Conservation (phyloP, 805 yeast genomes). For the Blastobotrys chiropterorum region DNA sequence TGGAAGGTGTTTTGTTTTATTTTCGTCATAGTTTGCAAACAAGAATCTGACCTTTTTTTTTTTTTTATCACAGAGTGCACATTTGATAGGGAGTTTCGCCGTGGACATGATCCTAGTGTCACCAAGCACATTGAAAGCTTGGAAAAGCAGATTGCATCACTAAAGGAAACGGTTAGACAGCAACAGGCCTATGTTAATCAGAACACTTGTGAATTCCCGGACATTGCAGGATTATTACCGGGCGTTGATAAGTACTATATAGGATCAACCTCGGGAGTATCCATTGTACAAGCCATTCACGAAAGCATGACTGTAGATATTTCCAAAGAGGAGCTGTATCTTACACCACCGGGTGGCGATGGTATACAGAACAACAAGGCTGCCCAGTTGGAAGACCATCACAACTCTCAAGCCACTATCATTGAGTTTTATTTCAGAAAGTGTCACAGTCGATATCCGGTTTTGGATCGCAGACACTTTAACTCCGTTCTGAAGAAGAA, state of each 20-base stretch:
- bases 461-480: constrained; percentile 2
- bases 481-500: neutral
- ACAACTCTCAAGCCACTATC: constrained; percentile 2
- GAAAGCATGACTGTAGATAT: constrained; percentile 12
- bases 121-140: neutral
- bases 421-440: constrained; percentile 6
- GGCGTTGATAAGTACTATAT: constrained; percentile 7
- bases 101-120: neutral
- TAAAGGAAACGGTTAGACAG: neutral
- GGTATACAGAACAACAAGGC: neutral
- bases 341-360: neutral
- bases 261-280: constrained; percentile 11
- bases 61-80: too few species aligned
- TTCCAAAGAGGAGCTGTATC: constrained; percentile 11
- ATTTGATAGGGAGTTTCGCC: constrained; percentile 1
- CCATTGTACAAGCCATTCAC: constrained; percentile 12
- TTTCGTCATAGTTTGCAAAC: too few species aligned
- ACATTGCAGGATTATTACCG: constrained; percentile 1
- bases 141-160: neutral
- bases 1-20: too few species aligned
- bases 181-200: neutral
- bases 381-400: constrained; percentile 1
- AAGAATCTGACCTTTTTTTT: too few species aligned
- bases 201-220: neutral
- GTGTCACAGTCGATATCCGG: constrained; percentile 10